These are phyloP conservation scores for Hypoxylon lienhwacheense DNA, from an alignment of 495 filamentous ascomycete genomes.

Conservation along the genomic window DNA sequence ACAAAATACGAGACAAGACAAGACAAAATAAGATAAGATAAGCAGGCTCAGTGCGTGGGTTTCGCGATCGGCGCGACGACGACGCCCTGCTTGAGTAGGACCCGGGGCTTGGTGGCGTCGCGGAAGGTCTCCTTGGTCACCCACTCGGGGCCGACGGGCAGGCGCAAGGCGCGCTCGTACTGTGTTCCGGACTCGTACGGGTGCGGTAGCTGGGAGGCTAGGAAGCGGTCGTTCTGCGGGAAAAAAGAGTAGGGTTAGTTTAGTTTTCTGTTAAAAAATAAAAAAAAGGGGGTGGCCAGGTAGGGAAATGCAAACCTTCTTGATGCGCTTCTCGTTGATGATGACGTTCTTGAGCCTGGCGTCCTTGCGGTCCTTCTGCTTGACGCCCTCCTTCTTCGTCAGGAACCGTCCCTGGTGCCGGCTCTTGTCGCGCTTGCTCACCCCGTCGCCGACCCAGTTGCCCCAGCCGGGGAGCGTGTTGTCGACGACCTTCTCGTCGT, in stretches of 20 bases:
- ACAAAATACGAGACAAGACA: neutral
- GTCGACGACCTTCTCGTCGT: slow-evolving; percentile 83
- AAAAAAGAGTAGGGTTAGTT: slow-evolving; percentile 36
- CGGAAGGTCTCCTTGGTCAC: slow-evolving; percentile 92
- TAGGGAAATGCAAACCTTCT: slow-evolving; percentile 65
- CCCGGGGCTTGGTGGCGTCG: slow-evolving; percentile 81
- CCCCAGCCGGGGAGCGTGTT: slow-evolving; percentile 93
- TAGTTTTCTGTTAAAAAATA: neutral
- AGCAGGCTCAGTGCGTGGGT: slow-evolving; percentile 49
- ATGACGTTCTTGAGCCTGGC: slow-evolving; percentile 80
- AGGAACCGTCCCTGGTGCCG: slow-evolving; percentile 61
- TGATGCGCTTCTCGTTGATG: slow-evolving; percentile 86
- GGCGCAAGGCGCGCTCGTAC: slow-evolving; percentile 84
- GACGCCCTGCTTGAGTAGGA: slow-evolving; percentile 90
- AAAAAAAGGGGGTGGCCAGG: neutral
- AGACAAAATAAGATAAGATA: too few species aligned
- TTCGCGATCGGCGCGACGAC: slow-evolving; percentile 89
- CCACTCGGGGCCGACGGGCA: slow-evolving; percentile 94
- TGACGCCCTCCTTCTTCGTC: slow-evolving; percentile 75
- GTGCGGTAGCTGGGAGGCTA: slow-evolving; percentile 79
- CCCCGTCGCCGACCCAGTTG: slow-evolving; percentile 77
- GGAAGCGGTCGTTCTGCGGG: slow-evolving; percentile 77
- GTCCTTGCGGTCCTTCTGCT: slow-evolving; percentile 76
- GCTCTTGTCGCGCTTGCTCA: slow-evolving; percentile 64
- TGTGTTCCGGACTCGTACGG: slow-evolving; percentile 83